These are phyloP conservation scores for Nemophila menziesii DNA, from an alignment of 257 asterid species.

Conservation along the genomic window DNA sequence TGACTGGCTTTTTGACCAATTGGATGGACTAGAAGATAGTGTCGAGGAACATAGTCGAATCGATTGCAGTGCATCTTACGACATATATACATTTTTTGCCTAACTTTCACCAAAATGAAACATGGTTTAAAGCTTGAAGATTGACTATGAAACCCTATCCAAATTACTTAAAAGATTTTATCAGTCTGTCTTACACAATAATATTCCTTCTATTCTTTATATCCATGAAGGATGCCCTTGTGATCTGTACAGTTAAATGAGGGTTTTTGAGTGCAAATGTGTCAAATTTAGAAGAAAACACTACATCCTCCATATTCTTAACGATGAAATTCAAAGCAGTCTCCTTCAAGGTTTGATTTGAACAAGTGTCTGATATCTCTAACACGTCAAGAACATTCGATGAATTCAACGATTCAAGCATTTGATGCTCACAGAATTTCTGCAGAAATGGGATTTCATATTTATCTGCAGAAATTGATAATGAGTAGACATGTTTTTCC, in stretches of 20 bases:
- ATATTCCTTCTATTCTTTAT: conserved; percentile 35
- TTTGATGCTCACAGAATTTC: conserved; percentile 54
- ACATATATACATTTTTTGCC: no score
- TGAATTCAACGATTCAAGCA: conserved; percentile 56
- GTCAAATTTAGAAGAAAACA: conserved; percentile 63
- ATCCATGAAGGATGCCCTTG: conserved; percentile 81
- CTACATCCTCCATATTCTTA: conserved; percentile 78
- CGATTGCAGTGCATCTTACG: no score
- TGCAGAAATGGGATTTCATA: conserved; percentile 69
- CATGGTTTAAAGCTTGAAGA: no score
- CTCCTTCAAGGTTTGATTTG: conserved; percentile 47
- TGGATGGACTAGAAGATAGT: no score
- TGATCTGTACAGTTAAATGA: conserved; percentile 77
- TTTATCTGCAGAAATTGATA: conserved; percentile 84
- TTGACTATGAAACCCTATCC: no score
- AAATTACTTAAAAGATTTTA: background rate
- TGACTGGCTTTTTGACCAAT: no score
- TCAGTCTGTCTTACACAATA: conserved; percentile 11
- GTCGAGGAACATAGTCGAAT: no score
- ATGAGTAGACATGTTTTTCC: conserved; percentile 56
- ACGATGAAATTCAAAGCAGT: conserved; percentile 63
- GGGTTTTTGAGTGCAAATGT: conserved; percentile 87
- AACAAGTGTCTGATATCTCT: conserved; percentile 74
- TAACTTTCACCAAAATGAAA: no score
- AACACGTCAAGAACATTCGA: conserved; percentile 63